Base-by-base conservation (phyloP, 306 rosid species). In the Dryas drummondii region DNA sequence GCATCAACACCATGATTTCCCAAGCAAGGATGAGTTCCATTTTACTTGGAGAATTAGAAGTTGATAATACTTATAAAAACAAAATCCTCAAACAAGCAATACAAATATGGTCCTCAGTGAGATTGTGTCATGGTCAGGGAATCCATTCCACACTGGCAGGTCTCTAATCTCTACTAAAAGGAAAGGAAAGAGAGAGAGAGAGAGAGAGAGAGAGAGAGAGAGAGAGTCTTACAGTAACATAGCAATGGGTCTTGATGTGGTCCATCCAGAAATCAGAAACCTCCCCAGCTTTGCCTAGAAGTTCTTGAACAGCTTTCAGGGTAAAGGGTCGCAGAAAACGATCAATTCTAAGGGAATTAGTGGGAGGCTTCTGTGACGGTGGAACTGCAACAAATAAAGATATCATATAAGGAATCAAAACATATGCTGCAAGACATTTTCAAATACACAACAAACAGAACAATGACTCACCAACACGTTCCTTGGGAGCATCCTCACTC, bases 211-310 rank as follows among this genome's bases (percentile, higher is more conserved):
- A 55, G 27, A n/a, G 26, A 54, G 17, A 42, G 37, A 37, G 70
- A 60, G 79, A 66, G 63, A 73, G 44, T 53, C 96, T 85, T 85
- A 96, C 99, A 41, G 99, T 90, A 70, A 96, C 97, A 82, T 84
- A 96, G 94, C 99, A 96, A 79, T 96, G 99, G 60, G 99, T 92
- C 87, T 96, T 96, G 66, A 96, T 96, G 81, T 90, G 99, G 81
- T 96, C 99, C 98, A 96, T 96, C 99, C 99, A 96, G 83, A 96
- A 96, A 81, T 85, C 85, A 62, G 80, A 68, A 19, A 96, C 91
- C 13, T 67, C 79, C 66, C 99, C 98, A 63, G 92, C 90, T 84
- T 91, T 92, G 27, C 94, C 97, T 27, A 96, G 75, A 88, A 96
- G 92, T 68, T 92, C 99, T 86, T 92, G 99, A 80, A 96, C 98